Percentiles rank a stretch among this genome's conserved stretches.
phyloP scores from a whole-genome alignment of 192 early-diverging fungal species.

The Linnemannia hyalina region DNA sequence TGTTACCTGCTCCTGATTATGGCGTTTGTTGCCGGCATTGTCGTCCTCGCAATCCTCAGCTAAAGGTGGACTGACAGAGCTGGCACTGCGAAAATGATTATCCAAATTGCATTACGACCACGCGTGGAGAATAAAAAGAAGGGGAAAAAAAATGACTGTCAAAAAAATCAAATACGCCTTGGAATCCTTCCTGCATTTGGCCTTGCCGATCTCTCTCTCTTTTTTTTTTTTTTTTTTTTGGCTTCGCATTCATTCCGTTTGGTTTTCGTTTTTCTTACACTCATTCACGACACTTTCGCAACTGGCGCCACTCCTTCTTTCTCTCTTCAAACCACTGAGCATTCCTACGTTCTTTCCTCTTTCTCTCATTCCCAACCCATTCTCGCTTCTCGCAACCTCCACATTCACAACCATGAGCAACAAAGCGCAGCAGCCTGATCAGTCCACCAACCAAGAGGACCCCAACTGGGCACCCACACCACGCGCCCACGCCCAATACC shows the following conservation, averaged over 20 bases:
- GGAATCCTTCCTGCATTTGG: neutral
- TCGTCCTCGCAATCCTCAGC: slow-evolving; percentile 46
- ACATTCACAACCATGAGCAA: slow-evolving; percentile 20
- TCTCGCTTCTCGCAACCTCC: neutral
- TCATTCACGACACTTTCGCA: too few relatives aligned
- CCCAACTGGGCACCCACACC: slow-evolving; percentile 49
- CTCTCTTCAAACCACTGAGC: neutral
- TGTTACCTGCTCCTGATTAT: slow-evolving; percentile 88
- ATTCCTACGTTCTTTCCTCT: neutral
- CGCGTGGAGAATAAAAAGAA: too few relatives aligned
- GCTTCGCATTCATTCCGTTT: slow-evolving; percentile 4
- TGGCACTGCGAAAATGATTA: neutral
- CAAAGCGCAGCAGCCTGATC: slow-evolving; percentile 22
- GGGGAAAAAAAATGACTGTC: neutral
- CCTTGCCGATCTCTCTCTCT: neutral
- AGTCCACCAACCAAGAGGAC: slow-evolving; percentile 25
- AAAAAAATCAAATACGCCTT: neutral
- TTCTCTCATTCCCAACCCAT: neutral
- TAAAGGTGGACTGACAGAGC: neutral
- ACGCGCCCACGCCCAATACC: slow-evolving; percentile 28
- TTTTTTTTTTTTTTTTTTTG: neutral
- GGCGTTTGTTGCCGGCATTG: slow-evolving; percentile 68
- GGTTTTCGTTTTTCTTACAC: neutral
- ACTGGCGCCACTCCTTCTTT: too few relatives aligned
- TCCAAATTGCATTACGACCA: neutral